phyloP scores from a whole-genome alignment of 1,284 basidiomycete species.

The Afroboletus lepidellus region DNA sequence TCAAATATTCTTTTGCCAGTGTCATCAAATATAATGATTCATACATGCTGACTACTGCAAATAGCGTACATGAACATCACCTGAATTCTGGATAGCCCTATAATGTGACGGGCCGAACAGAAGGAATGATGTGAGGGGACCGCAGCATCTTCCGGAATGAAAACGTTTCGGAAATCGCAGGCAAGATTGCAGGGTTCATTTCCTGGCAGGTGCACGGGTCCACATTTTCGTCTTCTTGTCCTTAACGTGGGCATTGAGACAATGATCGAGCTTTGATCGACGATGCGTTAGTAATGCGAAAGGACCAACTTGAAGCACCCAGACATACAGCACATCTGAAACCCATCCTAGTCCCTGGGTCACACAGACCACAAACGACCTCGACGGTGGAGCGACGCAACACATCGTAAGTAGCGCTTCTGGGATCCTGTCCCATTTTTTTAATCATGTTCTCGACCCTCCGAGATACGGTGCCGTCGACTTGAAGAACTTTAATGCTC shows the following conservation, averaged over 20 bases:
- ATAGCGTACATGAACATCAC: no score
- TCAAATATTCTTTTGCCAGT: no score
- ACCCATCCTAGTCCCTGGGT: slow-evolving; percentile 1
- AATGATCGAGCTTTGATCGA: slow-evolving; percentile 10
- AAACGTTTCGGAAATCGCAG: no score
- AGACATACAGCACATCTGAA: slow-evolving; percentile 11
- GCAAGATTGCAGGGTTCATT: no score
- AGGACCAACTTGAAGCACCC: not conserved
- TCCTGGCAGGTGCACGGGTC: slow-evolving; percentile 2
- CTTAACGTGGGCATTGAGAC: slow-evolving; percentile 2
- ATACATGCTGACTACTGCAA: no score
- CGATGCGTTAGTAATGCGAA: not conserved
- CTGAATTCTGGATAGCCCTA: no score
- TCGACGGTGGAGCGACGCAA: slow-evolving; percentile 10
- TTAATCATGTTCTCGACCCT: slow-evolving; percentile 16
- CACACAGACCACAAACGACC: slow-evolving; percentile 14
- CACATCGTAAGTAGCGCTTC: not conserved
- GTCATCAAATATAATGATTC: no score
- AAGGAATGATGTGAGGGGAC: no score
- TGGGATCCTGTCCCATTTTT: slow-evolving; percentile 12
- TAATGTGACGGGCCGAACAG: no score
- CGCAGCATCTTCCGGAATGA: no score
- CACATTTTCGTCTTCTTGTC: slow-evolving; percentile 6
- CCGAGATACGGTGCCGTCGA: slow-evolving; percentile 9
- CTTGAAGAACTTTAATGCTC: slow-evolving; percentile 1